Evolutionary conservation across 2,329 filamentous ascomycete genomes (phyloP), one percentile per base, ranked within the genome.

Genomic region (Apiospora phragmitis): DNA sequence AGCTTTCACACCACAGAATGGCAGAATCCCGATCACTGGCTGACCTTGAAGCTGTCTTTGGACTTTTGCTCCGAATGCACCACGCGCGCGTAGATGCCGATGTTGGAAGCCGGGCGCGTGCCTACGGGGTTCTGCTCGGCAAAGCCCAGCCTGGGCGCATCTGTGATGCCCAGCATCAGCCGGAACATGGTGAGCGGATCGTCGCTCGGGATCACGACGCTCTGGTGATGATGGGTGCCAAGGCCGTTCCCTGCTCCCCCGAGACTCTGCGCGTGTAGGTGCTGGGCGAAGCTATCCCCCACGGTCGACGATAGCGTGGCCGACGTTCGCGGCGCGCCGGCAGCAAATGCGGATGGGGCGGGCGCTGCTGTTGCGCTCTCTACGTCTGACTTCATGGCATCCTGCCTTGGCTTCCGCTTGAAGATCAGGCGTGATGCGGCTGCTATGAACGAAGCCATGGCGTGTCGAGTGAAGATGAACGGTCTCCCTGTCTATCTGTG

Each of bases 11-110:
- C 5, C 49, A 55, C 14, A 5, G 8, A 11, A 59, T 0, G 16
- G 5, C 14, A 32, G 14, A 18, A 6, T 35, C 51, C 16, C 29
- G 29, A 8, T 21, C 51, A 47, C 21, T n/a, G 21, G 16, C 51
- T n/a, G 16, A 59, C 78, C 49, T 79, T 80, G 75, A 78, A 80
- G 66, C 75, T 77, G 73, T 80, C 77, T 68, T 80, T 79, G 18
- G 79, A 73, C 43, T 75, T 78, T 65, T 80, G 79, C 59, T 81
- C 79, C 29, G 78, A 76, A 68, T 77, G 73, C 26, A 80, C 75
- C 11, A 81, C 76, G 68, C 79, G 78, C 12, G 79, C 75, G 71
- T 81, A 81, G 43, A 81, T 77, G 16, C 79, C 79, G 68, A 80
- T 77, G 69, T 81, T 81, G 32, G 77, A 71, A 0, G 79, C 79